Conservation (phyloP, 495 filamentous ascomycete species). For the Sordaria brevicollis region DNA sequence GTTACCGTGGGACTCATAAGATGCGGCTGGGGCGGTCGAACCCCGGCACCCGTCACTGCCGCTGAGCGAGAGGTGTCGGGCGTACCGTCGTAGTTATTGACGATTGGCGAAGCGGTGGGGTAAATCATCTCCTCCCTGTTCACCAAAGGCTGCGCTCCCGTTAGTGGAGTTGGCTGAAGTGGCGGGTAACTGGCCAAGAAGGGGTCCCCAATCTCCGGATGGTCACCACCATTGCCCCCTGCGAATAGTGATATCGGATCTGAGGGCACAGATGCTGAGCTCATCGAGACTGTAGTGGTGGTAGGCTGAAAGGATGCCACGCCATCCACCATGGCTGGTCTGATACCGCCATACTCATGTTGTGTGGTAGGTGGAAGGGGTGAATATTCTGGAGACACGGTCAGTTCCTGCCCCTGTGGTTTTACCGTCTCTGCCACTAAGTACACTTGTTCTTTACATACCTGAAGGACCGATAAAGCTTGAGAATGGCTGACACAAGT, state of each 20-base stretch:
- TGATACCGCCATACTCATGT: slow-evolving; percentile 21
- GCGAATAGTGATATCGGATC: slow-evolving; percentile 18
- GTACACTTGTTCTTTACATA: slow-evolving; percentile 9
- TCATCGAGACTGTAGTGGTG: slow-evolving; percentile 12
- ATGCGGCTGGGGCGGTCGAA: slow-evolving; percentile 2
- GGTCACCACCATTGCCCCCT: slow-evolving; percentile 26
- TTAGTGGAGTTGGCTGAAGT: slow-evolving; percentile 26
- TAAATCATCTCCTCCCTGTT: slow-evolving; percentile 37
- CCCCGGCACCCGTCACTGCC: background rate
- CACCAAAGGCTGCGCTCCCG: slow-evolving; percentile 26
- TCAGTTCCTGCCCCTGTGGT: slow-evolving; percentile 7
- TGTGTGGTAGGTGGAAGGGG: slow-evolving; percentile 23
- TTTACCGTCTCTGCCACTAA: background rate
- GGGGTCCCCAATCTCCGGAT: slow-evolving; percentile 19
- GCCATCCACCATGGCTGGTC: slow-evolving; percentile 19
- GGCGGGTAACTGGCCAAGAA: slow-evolving; percentile 30
- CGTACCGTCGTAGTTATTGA: slow-evolving; percentile 19
- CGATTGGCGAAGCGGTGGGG: slow-evolving; percentile 17
- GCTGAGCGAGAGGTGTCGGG: background rate
- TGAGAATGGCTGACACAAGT: slow-evolving; percentile 31
- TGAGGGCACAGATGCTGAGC: slow-evolving; percentile 8
- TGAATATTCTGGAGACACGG: slow-evolving; percentile 12
- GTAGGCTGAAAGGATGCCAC: slow-evolving; percentile 18
- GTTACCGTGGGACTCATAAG: background rate
- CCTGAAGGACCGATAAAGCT: slow-evolving; percentile 25